These are phyloP conservation scores for Tremella fuciformis DNA, from an alignment of 768 basidiomycete species.

Conservation along the genomic window DNA sequence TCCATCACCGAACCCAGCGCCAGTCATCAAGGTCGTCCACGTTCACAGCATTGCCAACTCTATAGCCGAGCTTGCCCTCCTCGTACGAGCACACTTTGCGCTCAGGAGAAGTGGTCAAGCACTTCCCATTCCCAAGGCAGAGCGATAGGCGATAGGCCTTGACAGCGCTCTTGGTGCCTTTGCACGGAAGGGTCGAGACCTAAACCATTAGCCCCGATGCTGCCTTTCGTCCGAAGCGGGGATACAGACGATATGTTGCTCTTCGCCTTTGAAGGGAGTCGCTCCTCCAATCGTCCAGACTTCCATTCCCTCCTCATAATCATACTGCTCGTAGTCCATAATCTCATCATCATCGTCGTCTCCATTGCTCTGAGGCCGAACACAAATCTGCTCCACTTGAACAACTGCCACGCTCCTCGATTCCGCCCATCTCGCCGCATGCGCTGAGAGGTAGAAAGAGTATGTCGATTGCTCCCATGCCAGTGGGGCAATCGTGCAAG, in stretches of 20 bases:
- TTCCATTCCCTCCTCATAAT: slow-evolving; percentile 19
- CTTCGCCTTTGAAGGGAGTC: slow-evolving; percentile 18
- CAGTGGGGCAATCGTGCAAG: slow-evolving; percentile 36
- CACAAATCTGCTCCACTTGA: slow-evolving; percentile 35
- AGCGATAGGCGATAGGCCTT: slow-evolving; percentile 33
- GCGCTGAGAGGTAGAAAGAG: slow-evolving; percentile 25
- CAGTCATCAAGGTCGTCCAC: slow-evolving; percentile 41
- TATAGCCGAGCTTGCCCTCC: slow-evolving; percentile 30
- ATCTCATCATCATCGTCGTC: slow-evolving; percentile 15
- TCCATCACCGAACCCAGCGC: slow-evolving; percentile 15
- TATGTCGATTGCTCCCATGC: slow-evolving; percentile 18
- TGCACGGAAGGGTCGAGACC: slow-evolving; percentile 26
- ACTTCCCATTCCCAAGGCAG: slow-evolving; percentile 31
- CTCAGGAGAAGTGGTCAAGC: slow-evolving; percentile 17
- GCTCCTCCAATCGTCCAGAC: slow-evolving; percentile 17
- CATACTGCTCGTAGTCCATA: slow-evolving; percentile 8
- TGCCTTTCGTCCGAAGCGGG: not conserved
- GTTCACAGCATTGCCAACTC: slow-evolving; percentile 24
- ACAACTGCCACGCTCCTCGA: slow-evolving; percentile 20
- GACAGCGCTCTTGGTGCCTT: slow-evolving; percentile 24
- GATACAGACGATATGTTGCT: slow-evolving; percentile 18
- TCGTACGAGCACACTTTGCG: slow-evolving; percentile 37
- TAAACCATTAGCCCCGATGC: slow-evolving; percentile 1
- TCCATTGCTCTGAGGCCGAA: slow-evolving; percentile 15
- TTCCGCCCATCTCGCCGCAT: slow-evolving; percentile 18